Evolutionary conservation across 208 protist genomes (phyloP).

Genomic region (Willaertia magna): DNA sequence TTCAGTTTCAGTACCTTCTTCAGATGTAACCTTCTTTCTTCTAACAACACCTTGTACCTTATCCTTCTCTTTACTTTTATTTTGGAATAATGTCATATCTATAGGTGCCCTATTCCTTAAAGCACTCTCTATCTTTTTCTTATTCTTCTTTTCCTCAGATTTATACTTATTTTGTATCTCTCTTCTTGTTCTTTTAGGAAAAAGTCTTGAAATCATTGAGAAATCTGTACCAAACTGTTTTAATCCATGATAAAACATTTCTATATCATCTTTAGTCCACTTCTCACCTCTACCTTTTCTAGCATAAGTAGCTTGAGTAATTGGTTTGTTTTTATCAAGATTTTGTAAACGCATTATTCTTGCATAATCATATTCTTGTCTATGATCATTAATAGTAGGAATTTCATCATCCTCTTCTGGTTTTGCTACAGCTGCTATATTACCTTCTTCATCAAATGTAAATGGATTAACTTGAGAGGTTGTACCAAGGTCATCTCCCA

Average conservation of each 20-base stretch:
- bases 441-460: neutral
- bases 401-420: neutral
- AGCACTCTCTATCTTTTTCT: neutral
- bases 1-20: neutral
- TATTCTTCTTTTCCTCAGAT: slow-evolving; percentile 37
- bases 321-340: neutral
- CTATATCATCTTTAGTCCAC: slow-evolving; percentile 57
- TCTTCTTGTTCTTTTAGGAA: slow-evolving; percentile 40
- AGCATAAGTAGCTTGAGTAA: neutral
- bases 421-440: neutral
- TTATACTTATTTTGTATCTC: slow-evolving; percentile 66
- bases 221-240: slow-evolving; percentile 73
- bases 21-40: neutral
- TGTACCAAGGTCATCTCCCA: neutral
- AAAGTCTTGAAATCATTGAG: slow-evolving; percentile 55
- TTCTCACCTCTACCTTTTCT: slow-evolving; percentile 15
- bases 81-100: neutral
- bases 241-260: slow-evolving; percentile 56
- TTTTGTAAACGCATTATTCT: neutral
- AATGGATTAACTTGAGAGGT: neutral
- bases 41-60: neutral
- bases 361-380: neutral
- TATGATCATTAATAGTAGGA: neutral
- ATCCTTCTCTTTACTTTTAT: neutral
- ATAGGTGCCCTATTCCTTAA: neutral